Evolutionary conservation across 495 filamentous ascomycete genomes (phyloP).

Genomic region (Aspergillus coremiiformis): DNA sequence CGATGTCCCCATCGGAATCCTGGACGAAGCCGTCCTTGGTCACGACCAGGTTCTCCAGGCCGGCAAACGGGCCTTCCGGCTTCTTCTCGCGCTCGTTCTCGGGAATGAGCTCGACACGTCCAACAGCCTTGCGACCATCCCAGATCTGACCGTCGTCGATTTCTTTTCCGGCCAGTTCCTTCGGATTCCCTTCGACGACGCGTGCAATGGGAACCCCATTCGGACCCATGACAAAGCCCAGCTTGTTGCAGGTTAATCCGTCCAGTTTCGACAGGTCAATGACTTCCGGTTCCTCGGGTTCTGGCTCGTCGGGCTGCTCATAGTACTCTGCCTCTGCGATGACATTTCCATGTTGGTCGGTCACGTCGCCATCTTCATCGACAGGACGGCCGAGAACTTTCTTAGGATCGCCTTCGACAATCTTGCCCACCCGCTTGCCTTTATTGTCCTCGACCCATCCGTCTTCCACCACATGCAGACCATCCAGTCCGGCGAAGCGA

Average conservation of each 20-base stretch:
- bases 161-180: slow-evolving; percentile 60
- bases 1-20: slow-evolving; percentile 57
- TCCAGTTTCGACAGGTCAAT: slow-evolving; percentile 58
- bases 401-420: slow-evolving; percentile 56
- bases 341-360: slow-evolving; percentile 55
- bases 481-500: slow-evolving; percentile 58
- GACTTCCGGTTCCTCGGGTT: slow-evolving; percentile 42
- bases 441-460: slow-evolving; percentile 55
- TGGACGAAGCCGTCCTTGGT: slow-evolving; percentile 63
- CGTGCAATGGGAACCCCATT: slow-evolving; percentile 65
- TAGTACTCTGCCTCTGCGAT: slow-evolving; percentile 55
- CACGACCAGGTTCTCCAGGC: slow-evolving; percentile 62
- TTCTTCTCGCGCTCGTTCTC: slow-evolving; percentile 63
- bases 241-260: slow-evolving; percentile 67
- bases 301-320: slow-evolving; percentile 28
- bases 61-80: slow-evolving; percentile 66
- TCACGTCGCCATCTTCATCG: slow-evolving; percentile 58
- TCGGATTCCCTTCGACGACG: slow-evolving; percentile 58
- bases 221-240: slow-evolving; percentile 64
- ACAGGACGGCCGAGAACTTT: slow-evolving; percentile 55
- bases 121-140: slow-evolving; percentile 64
- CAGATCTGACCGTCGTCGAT: slow-evolving; percentile 71
- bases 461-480: slow-evolving; percentile 51
- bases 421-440: slow-evolving; percentile 48
- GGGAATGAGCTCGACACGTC: slow-evolving; percentile 65